Conservation (phyloP, 495 filamentous ascomycete genomes). For the Aspergillus panamensis region DNA sequence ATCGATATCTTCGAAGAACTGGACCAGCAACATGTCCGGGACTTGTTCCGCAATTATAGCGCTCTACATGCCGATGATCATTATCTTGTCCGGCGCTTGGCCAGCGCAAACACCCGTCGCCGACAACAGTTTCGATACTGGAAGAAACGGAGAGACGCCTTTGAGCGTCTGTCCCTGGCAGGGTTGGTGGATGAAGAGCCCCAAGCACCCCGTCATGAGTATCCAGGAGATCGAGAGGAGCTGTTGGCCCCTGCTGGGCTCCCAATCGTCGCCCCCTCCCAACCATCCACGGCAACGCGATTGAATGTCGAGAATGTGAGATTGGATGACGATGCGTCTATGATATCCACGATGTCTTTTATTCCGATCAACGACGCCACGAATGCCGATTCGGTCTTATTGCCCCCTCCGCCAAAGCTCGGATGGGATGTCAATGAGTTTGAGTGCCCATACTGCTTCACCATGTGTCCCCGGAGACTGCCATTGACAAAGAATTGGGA, state of each 20-base stretch:
- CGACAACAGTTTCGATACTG: constrained; percentile 11
- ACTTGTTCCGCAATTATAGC: background rate
- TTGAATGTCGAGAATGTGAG: constrained; percentile 3
- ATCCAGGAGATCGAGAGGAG: background rate
- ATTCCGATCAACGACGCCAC: background rate
- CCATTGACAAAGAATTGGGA: constrained; percentile 1
- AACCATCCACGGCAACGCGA: constrained; percentile 1
- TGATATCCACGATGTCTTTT: constrained; percentile 2
- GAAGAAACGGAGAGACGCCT: constrained; percentile 3
- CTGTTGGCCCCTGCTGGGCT: background rate
- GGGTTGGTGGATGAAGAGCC: background rate
- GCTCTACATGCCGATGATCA: background rate
- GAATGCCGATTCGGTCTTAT: background rate
- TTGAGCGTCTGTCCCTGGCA: background rate
- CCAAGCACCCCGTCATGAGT: background rate
- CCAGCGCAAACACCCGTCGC: constrained; percentile 4
- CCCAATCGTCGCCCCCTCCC: constrained; percentile 1
- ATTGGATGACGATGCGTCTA: constrained; percentile 2
- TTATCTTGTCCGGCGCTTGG: constrained; percentile 1
- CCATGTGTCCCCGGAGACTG: constrained; percentile 5
- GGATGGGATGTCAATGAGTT: constrained; percentile 1
- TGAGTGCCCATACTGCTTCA: constrained; percentile 8
- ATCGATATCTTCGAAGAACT: background rate
- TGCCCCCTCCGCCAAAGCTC: background rate
- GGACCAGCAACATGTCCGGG: constrained; percentile 1